A percentile compares a stretch with the other conserved stretches of the same genome.
phyloP scores from a whole-genome alignment of 768 basidiomycete species.

The Mycena capillaripes region DNA sequence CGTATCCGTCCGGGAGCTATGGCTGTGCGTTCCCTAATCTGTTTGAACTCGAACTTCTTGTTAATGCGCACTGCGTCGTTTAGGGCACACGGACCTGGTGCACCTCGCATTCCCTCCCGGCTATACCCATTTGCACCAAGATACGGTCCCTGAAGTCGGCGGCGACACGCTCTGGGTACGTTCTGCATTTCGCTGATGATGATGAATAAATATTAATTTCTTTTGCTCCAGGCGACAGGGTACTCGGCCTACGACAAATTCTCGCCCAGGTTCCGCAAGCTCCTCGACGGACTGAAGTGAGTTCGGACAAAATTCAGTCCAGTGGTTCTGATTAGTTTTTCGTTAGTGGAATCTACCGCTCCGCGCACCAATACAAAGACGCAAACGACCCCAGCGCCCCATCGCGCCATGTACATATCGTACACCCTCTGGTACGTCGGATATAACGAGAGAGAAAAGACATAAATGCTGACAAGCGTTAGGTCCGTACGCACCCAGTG shows the following conservation, averaged over 20 bases:
- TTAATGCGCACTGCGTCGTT: not conserved
- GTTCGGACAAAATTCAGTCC: not conserved
- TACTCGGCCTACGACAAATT: slow-evolving; percentile 59
- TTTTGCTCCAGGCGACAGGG: slow-evolving; percentile 31
- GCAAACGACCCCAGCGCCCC: slow-evolving; percentile 50
- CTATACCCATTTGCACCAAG: slow-evolving; percentile 39
- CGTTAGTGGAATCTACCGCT: slow-evolving; percentile 46
- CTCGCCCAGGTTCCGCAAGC: slow-evolving; percentile 48
- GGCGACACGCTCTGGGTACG: slow-evolving; percentile 41
- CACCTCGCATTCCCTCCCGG: slow-evolving; percentile 39
- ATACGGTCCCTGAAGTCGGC: slow-evolving; percentile 37
- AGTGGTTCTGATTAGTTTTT: not conserved
- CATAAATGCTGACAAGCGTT: not conserved
- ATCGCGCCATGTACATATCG: slow-evolving; percentile 46
- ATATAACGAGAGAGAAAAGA: too few relatives aligned
- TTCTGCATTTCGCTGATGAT: not conserved
- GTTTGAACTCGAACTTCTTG: not conserved
- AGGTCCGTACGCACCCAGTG: slow-evolving; percentile 52
- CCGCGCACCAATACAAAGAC: slow-evolving; percentile 35
- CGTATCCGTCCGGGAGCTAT: slow-evolving; percentile 34
- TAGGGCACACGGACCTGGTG: slow-evolving; percentile 40
- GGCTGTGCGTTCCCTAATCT: slow-evolving; percentile 20
- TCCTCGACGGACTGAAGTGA: slow-evolving; percentile 49
- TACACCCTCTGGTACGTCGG: slow-evolving; percentile 46
- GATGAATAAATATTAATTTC: not conserved